Evolutionary conservation across 2,329 filamentous ascomycete species (phyloP), one percentile per base, ranked within the genome.

Genomic region (Rutstroemia sp.): DNA sequence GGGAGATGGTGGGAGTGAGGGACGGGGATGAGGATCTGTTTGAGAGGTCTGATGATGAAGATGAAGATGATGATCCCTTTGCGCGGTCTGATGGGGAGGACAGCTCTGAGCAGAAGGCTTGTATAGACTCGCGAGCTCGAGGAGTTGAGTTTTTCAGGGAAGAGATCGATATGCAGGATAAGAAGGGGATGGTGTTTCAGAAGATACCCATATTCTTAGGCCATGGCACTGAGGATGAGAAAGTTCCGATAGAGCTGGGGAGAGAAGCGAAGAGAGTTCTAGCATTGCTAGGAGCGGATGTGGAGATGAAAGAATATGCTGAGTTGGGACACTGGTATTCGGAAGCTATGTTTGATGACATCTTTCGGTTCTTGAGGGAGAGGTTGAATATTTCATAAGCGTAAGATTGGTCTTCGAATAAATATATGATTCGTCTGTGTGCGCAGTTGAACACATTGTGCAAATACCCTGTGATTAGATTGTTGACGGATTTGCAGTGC

Each of bases 261-360:
- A 57, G 63, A n/a, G 63, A 69, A 12, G 68, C 74, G 0, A 64
- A 64, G 1, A 62, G 62, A 1, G 67, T 70, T 38, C 60, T 80
- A 19, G 51, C 62, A 1, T 60, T 60, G 2, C 57, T 77, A 50
- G 73, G 71, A 0, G 58, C 72, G 23, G 50, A 67, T 1, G 69
- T 73, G 0, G 53, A 69, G 7, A 73, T 74, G 63, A 66, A 67
- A 8, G 65, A 66, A 7, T 80, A 79, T 54, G 57, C 66, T 4
- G 70, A 64, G 0, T 62, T 78, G 2, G 75, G 70, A 0, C 77
- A 80, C 58, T 78, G 74, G 72, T 74, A 77, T 51, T 75, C 71
- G 1, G 56, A 63, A 1, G 62, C 69, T 25, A 76, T 77, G 73
- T 57, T 77, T 6, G 40, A 52, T 4, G 69, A 76, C 51, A 65